Evolutionary conservation across 257 asterid genomes (phyloP).

Genomic region (Eucommia ulmoides): DNA sequence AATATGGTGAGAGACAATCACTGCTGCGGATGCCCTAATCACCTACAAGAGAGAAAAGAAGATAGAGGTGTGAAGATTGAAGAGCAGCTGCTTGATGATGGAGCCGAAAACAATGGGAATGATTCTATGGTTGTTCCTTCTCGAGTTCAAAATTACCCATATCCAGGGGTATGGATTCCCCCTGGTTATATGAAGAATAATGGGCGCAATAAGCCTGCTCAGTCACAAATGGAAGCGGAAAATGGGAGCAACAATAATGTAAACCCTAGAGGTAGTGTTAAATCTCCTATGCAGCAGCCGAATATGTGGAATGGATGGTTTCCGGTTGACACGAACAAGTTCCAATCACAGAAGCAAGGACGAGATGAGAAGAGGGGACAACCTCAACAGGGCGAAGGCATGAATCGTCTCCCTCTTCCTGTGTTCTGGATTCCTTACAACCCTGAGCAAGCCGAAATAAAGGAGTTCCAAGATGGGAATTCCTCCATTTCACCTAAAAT

Average conservation of each 20-base stretch:
- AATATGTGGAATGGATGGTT: slow-evolving; percentile 22
- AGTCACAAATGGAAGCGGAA: background rate
- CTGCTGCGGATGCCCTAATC: slow-evolving; percentile 47
- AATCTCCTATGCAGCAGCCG: slow-evolving; percentile 7
- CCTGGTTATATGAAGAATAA: slow-evolving; percentile 11
- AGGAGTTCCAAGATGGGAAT: slow-evolving; percentile 5
- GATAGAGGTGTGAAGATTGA: slow-evolving; percentile 31
- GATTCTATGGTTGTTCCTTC: slow-evolving; percentile 32
- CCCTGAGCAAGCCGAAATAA: slow-evolving; percentile 14
- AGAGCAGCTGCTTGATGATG: slow-evolving; percentile 34
- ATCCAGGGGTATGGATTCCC: slow-evolving; percentile 35
- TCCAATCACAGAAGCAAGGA: slow-evolving; percentile 14
- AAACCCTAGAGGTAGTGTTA: slow-evolving; percentile 6
- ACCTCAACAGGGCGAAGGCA: slow-evolving; percentile 10
- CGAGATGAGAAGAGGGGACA: slow-evolving; percentile 9
- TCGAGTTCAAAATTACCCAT: slow-evolving; percentile 17
- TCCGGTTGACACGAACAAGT: slow-evolving; percentile 22
- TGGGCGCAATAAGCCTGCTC: slow-evolving; percentile 9
- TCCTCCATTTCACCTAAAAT: background rate
- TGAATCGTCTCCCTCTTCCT: slow-evolving; percentile 31
- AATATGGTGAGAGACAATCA: slow-evolving; percentile 23
- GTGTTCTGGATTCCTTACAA: slow-evolving; percentile 49
- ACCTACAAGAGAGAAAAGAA: slow-evolving; percentile 16
- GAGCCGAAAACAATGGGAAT: slow-evolving; percentile 11
- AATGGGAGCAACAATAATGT: slow-evolving; percentile 10